A percentile compares a stretch with the other conserved stretches of the same genome.
These are phyloP conservation scores for Yarrowia porcina DNA, from an alignment of 805 yeast species.

Conservation along the genomic window DNA sequence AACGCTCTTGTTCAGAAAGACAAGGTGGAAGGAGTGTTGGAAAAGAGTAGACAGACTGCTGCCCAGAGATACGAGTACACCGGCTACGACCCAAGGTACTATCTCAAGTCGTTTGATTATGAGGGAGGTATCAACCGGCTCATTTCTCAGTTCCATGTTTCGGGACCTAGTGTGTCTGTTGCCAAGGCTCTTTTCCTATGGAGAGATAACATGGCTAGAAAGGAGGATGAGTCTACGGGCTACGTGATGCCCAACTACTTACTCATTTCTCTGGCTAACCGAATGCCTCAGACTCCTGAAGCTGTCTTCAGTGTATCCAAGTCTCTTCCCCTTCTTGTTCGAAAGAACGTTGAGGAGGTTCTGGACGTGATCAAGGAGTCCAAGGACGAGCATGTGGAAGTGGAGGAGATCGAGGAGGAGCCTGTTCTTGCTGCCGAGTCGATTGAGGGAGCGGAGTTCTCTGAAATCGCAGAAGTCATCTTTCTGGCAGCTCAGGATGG, in stretches of 20 bases:
- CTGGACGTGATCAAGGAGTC: conserved; percentile 51
- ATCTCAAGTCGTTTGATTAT: conserved; percentile 14
- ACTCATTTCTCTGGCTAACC: conserved; percentile 56
- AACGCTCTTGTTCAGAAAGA: conserved; percentile 54
- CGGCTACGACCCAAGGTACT: conserved; percentile 49
- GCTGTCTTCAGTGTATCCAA: conserved; percentile 31
- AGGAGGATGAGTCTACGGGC: conserved; percentile 78
- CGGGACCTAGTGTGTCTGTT: conserved; percentile 35
- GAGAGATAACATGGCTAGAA: conserved; percentile 77
- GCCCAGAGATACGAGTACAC: conserved; percentile 77
- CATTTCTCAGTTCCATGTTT: conserved; percentile 29
- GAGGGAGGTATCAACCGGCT: conserved; percentile 27
- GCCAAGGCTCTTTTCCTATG: conserved; percentile 66
- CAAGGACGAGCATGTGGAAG: conserved; percentile 24
- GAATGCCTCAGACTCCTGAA: conserved; percentile 57
- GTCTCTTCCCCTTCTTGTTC: conserved; percentile 51
- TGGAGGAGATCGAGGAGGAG: conserved; percentile 9
- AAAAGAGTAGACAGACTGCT: conserved; percentile 76
- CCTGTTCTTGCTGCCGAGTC: conserved; percentile 19
- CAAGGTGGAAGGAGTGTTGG: conserved; percentile 51
- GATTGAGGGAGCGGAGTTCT: conserved; percentile 15
- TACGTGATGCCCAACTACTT: conserved; percentile 81
- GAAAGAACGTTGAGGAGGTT: conserved; percentile 55
- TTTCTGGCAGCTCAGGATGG: conserved; percentile 16
- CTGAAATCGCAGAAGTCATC: conserved; percentile 19